These are phyloP conservation scores for Pelagophyceae sp. DNA, from an alignment of 352 stramenopile genomes.

Conservation along the genomic window DNA sequence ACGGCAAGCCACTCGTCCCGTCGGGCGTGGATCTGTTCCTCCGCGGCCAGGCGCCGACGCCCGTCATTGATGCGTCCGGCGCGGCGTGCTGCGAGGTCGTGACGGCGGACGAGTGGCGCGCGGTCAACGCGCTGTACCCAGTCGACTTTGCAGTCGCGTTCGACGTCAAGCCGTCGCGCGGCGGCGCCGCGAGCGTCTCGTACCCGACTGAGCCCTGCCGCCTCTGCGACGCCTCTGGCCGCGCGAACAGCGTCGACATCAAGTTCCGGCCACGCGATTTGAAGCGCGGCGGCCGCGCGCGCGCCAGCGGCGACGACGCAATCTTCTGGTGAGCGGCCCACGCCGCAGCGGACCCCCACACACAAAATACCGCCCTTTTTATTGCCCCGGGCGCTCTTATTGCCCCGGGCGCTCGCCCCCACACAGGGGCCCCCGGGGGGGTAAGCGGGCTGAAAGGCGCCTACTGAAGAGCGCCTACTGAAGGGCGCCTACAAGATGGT, in stretches of 20 bases:
- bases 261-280: conserved; percentile 3
- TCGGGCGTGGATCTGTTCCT: background rate
- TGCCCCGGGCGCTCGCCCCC: too few species aligned
- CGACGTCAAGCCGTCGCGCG: background rate
- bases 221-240: background rate
- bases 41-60: background rate
- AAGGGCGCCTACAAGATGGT: too few species aligned
- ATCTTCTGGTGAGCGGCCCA: too few species aligned
- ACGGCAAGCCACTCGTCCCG: conserved; percentile 1
- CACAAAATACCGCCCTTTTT: too few species aligned
- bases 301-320: background rate
- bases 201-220: conserved; percentile 1
- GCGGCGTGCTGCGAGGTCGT: conserved; percentile 7
- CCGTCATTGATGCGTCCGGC: background rate
- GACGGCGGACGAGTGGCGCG: conserved; percentile 1
- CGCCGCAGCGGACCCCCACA: too few species aligned
- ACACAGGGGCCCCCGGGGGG: too few species aligned
- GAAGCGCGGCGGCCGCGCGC: background rate
- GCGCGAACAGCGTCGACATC: background rate
- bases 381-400: too few species aligned
- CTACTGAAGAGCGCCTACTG: too few species aligned
- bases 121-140: conserved; percentile 1
- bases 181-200: background rate
- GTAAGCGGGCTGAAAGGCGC: too few species aligned
- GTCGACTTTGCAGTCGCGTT: conserved; percentile 15